Conservation (phyloP, 176 grass and related monocot genomes). For the Puccinellia tenuiflora region DNA sequence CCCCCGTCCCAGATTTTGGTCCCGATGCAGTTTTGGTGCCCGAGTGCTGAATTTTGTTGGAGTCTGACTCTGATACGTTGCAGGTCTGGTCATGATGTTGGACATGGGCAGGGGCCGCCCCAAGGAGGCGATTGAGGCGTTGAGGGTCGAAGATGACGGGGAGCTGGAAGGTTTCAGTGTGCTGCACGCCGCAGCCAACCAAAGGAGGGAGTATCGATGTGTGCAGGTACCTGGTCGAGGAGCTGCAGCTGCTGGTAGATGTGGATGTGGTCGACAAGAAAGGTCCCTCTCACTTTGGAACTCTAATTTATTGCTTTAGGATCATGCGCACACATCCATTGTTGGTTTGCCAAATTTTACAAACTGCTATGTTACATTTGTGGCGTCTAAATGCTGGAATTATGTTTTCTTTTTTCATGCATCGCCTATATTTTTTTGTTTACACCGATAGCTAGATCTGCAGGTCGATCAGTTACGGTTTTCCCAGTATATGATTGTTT, state of each 20-base stretch:
- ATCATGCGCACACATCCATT: background rate
- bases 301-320: background rate
- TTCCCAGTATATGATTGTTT: background rate
- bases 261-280: conserved; percentile 3
- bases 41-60: background rate
- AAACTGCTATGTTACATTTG: background rate
- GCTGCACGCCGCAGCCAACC: background rate
- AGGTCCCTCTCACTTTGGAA: background rate
- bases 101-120: background rate
- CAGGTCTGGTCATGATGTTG: background rate
- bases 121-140: background rate
- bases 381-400: background rate
- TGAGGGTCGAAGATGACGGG: background rate
- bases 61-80: background rate
- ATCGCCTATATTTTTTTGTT: background rate
- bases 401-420: background rate
- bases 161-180: background rate
- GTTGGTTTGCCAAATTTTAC: background rate
- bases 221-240: background rate
- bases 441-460: background rate
- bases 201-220: background rate
- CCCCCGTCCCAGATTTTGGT: background rate
- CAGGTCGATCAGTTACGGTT: background rate
- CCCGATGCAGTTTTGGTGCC: no score
- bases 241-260: background rate